Conservation (phyloP, 176 grass and related monocot species). For the Oryza rufipogon region DNA sequence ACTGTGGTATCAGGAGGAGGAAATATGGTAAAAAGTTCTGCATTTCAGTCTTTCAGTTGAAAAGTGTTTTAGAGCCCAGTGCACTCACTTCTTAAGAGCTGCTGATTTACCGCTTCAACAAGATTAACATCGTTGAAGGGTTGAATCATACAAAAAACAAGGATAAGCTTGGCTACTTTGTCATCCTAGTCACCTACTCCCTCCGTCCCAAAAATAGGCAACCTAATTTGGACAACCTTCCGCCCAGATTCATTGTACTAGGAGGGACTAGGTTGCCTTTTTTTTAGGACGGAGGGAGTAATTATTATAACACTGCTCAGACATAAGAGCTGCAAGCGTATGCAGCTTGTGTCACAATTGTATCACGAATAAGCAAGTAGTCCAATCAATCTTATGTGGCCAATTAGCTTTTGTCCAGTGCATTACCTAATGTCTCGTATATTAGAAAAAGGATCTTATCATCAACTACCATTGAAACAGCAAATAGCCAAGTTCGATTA, state of each 20-base stretch:
- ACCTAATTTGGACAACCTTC: too few relatives aligned
- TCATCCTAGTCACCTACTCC: neutral
- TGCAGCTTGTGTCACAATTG: neutral
- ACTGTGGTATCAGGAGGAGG: neutral
- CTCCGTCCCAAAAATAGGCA: too few relatives aligned
- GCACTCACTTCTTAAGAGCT: neutral
- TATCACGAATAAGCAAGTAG: neutral
- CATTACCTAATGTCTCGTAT: neutral
- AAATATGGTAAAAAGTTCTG: neutral
- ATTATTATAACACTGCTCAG: neutral
- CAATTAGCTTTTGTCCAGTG: too few relatives aligned
- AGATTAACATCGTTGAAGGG: neutral
- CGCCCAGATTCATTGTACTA: too few relatives aligned
- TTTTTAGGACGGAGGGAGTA: too few relatives aligned
- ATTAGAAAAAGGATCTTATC: neutral
- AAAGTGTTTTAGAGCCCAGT: neutral
- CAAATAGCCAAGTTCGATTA: neutral
- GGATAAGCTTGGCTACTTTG: conserved; percentile 6
- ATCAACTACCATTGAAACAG: neutral
- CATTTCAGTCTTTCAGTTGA: neutral
- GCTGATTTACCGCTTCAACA: neutral
- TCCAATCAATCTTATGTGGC: neutral
- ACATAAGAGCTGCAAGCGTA: neutral
- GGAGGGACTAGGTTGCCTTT: too few relatives aligned
- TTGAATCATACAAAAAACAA: conserved; percentile 8